Evolutionary conservation across 2,329 filamentous ascomycete genomes (phyloP), one percentile per base, ranked within the genome.

Genomic region (Alternaria incomplexa): DNA sequence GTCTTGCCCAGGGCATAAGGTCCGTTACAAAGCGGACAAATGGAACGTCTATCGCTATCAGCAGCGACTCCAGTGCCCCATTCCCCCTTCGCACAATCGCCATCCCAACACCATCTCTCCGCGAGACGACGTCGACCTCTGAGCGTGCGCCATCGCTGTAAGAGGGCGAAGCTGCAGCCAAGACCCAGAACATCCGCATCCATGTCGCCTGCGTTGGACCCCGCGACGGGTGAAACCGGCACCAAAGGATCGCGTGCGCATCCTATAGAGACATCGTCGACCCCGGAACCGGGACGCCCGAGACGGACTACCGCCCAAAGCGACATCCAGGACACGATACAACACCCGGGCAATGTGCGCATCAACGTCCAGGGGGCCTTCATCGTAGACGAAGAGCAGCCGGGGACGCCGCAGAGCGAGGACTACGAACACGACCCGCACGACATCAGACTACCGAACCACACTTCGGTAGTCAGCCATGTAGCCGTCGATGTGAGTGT

Each of bases 361-460:
- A 98, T 99, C 83, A 98, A 99, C 79, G 95, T 98, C 68, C 90
- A 93, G 79, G 96, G 95, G 75, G 96, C 96, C 43, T 97, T 97
- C 77, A 98, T 99, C 69, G 93, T 97, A 73, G 93, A 97, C 77
- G 90, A 95, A 65, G 80, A 82, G 70, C 70, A 73, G 55, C 84
- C 86, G 4, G 80, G 80, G 20, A 88, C 52, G 82, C 88, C 59
- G 26, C 71, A 71, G 56, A 80, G 78, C 65, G 85, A 88, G 50
- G 85, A 86, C 23, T 85, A 88, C 60, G 84, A 88, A 68, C 87
- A 90, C 79, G 93, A 96, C 79, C 93, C 92, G 61, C 93, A 93
- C 77, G 96, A 97, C 78, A 99, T 99, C 73, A 87, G 96, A n/a
- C 84, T 99, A 63, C 96, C 96, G 26, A 96, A 98, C 80, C 96